These are phyloP conservation scores for Irpex sp. DNA, from an alignment of 1,284 basidiomycete genomes.

Conservation along the genomic window DNA sequence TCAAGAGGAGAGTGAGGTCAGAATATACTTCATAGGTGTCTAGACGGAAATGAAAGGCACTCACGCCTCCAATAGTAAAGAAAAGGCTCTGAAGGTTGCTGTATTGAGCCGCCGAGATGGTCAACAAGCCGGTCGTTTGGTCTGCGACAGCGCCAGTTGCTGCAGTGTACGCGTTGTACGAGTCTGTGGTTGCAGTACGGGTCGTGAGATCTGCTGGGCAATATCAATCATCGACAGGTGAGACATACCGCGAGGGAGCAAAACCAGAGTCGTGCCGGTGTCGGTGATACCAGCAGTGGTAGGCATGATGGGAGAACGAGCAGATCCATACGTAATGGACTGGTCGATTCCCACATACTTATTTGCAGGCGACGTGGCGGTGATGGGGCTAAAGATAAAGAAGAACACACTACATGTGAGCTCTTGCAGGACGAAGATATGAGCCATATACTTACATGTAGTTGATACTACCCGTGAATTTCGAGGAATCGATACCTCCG, in stretches of 20 bases:
- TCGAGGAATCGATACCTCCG: slow-evolving; percentile 46
- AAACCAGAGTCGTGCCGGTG: slow-evolving; percentile 18
- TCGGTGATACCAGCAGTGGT: slow-evolving; percentile 15
- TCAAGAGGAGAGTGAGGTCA: not conserved
- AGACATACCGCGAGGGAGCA: slow-evolving; percentile 13
- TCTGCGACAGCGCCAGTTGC: slow-evolving; percentile 50
- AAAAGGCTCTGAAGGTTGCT: slow-evolving; percentile 45
- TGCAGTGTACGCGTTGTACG: slow-evolving; percentile 42
- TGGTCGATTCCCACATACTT: slow-evolving; percentile 17
- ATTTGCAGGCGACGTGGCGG: slow-evolving; percentile 29
- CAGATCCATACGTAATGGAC: slow-evolving; percentile 15
- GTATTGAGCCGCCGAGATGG: slow-evolving; percentile 47
- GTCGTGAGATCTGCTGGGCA: not conserved
- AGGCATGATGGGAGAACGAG: slow-evolving; percentile 5
- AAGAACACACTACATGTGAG: not conserved
- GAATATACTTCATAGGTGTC: not conserved
- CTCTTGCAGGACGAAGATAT: no score
- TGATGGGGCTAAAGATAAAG: slow-evolving; percentile 11
- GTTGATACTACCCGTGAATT: slow-evolving; percentile 42
- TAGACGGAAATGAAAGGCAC: slow-evolving; percentile 16
- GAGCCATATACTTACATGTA: slow-evolving; percentile 35
- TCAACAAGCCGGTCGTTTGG: slow-evolving; percentile 46
- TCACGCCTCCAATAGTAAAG: slow-evolving; percentile 44
- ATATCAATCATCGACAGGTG: not conserved
- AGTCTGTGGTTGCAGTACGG: slow-evolving; percentile 33